Evolutionary conservation across 768 basidiomycete species (phyloP).

Genomic region (Tylopilus sp.): DNA sequence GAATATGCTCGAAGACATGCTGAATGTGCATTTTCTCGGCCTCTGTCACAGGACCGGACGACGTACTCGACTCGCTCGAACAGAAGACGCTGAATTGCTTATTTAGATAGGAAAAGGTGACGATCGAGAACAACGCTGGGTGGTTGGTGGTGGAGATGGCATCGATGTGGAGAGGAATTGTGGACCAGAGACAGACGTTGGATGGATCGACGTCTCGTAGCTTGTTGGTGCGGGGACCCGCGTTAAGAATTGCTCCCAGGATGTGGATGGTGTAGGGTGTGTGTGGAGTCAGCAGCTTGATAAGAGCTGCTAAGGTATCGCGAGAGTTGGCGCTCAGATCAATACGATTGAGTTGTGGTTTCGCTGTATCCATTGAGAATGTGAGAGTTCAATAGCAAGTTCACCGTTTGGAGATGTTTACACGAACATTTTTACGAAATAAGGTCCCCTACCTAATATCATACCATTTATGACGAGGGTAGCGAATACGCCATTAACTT

Average conservation of each 20-base stretch:
- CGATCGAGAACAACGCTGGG: slow-evolving; percentile 19
- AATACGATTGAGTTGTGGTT: slow-evolving; percentile 7
- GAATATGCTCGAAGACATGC: slow-evolving; percentile 11
- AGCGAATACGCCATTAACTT: no score
- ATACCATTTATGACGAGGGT: no score
- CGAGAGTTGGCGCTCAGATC: slow-evolving; percentile 6
- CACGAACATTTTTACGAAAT: no score
- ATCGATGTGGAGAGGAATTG: slow-evolving; percentile 4
- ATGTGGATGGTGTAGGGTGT: slow-evolving; percentile 12
- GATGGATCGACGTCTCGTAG: slow-evolving; percentile 15
- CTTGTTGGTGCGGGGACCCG: slow-evolving; percentile 9
- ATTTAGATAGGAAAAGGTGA: slow-evolving; percentile 10
- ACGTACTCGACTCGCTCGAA: slow-evolving; percentile 4
- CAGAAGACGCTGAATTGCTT: slow-evolving; percentile 19
- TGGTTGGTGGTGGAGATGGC: not conserved
- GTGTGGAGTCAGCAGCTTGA: slow-evolving; percentile 12
- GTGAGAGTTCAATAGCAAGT: no score
- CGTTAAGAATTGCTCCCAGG: slow-evolving; percentile 20
- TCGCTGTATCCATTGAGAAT: not conserved
- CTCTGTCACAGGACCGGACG: not conserved
- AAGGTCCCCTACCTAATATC: no score
- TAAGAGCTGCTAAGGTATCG: slow-evolving; percentile 3
- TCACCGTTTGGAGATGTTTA: no score
- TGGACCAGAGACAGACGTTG: slow-evolving; percentile 19
- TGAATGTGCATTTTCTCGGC: slow-evolving; percentile 14